Percentiles rank a stretch among this genome's conserved stretches.
Evolutionary conservation across 2,329 filamentous ascomycete genomes (phyloP).

Genomic region (Microthyrium microscopicum): DNA sequence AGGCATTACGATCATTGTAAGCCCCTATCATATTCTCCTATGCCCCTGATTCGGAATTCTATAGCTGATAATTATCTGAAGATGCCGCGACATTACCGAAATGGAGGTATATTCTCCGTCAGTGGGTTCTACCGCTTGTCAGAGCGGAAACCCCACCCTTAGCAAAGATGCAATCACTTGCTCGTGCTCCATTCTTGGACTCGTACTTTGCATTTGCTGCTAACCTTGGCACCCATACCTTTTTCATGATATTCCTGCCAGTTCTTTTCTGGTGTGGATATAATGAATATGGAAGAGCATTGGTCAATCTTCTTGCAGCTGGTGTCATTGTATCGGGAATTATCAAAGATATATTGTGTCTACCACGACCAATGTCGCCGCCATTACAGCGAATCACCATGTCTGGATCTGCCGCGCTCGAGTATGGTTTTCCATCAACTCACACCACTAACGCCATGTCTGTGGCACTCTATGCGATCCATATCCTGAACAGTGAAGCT

Average conservation of each 20-base stretch:
- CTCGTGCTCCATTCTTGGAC: slow-evolving; percentile 73
- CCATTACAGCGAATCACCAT: slow-evolving; percentile 90
- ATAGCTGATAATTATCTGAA: slow-evolving; percentile 20
- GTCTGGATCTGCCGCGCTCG: slow-evolving; percentile 85
- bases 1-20: slow-evolving; percentile 50
- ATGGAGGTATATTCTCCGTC: slow-evolving; percentile 80
- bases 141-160: slow-evolving; percentile 93
- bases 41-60: slow-evolving; percentile 18
- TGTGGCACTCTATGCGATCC: slow-evolving; percentile 69
- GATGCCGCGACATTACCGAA: slow-evolving; percentile 66
- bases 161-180: slow-evolving; percentile 62
- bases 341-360: slow-evolving; percentile 82
- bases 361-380: slow-evolving; percentile 81
- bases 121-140: slow-evolving; percentile 67
- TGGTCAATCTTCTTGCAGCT: slow-evolving; percentile 45
- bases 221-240: slow-evolving; percentile 93
- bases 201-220: slow-evolving; percentile 95
- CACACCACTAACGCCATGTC: slow-evolving; percentile 96
- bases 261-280: slow-evolving; percentile 96
- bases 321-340: slow-evolving; percentile 64
- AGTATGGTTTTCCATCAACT: slow-evolving; percentile 94
- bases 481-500: slow-evolving; percentile 51
- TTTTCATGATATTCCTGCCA: slow-evolving; percentile 92
- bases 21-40: slow-evolving; percentile 9
- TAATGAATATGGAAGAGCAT: slow-evolving; percentile 73